Percentiles rank a stretch among this genome's conserved stretches.
Evolutionary conservation across 2,329 filamentous ascomycete species (phyloP).

Genomic region (Diaporthe velutina): DNA sequence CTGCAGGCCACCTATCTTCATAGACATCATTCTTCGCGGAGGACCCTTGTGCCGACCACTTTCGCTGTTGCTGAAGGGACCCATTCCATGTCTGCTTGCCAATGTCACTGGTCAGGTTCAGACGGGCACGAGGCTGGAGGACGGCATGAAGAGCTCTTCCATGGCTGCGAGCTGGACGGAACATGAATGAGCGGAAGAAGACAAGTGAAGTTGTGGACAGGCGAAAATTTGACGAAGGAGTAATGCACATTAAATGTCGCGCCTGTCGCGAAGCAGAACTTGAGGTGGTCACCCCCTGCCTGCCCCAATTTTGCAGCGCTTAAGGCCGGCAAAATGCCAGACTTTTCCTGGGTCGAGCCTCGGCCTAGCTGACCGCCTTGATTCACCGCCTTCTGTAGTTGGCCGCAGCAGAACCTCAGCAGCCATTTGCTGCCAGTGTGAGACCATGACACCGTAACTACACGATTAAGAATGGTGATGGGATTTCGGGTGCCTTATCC

Average conservation of each 20-base stretch:
- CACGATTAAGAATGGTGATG: too few species aligned
- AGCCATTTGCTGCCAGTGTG: too few species aligned
- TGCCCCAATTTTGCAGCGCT: not conserved
- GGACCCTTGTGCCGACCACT: not conserved
- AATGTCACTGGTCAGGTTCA: not conserved
- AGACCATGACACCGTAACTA: too few species aligned
- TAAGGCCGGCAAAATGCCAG: constrained; percentile 4
- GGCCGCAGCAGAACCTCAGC: not conserved
- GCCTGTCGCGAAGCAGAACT: not conserved
- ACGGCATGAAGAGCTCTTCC: constrained; percentile 32
- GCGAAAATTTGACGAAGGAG: too few species aligned
- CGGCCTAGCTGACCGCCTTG: not conserved
- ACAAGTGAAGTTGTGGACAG: not conserved
- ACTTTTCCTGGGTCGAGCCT: not conserved
- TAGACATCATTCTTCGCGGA: not conserved
- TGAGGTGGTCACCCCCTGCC: not conserved
- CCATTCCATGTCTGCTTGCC: not conserved
- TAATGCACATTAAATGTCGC: too few species aligned
- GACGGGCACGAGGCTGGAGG: constrained; percentile 23
- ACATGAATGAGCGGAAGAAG: constrained; percentile 33
- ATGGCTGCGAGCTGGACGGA: constrained; percentile 31
- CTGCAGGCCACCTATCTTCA: not conserved
- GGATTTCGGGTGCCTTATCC: too few species aligned
- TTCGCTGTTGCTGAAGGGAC: not conserved
- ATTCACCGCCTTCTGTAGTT: not conserved